Evolutionary conservation across 2,329 filamentous ascomycete genomes (phyloP).

Genomic region (Zymoseptoria ardabiliae): DNA sequence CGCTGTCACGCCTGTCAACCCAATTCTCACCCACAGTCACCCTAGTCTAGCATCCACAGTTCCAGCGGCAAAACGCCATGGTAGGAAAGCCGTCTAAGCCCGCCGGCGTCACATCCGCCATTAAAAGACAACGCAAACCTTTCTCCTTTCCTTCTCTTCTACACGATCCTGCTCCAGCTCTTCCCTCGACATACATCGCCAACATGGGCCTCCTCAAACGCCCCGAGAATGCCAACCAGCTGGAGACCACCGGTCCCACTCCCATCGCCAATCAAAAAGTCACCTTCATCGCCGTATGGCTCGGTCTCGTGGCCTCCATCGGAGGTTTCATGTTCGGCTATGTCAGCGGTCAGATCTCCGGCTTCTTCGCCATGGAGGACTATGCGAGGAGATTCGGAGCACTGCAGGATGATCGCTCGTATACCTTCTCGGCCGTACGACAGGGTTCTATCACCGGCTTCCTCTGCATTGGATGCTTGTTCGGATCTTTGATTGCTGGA

Average conservation of each 20-base stretch:
- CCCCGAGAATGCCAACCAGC: conserved; percentile 25
- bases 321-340: conserved; percentile 55
- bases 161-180: neutral
- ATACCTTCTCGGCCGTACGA: conserved; percentile 26
- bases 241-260: conserved; percentile 20
- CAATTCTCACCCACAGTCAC: neutral
- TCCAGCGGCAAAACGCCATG: neutral
- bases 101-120: neutral
- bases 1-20: neutral
- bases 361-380: conserved; percentile 40
- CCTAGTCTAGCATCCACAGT: neutral
- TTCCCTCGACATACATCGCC: neutral
- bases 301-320: conserved; percentile 49
- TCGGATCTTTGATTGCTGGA: conserved; percentile 36
- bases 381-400: conserved; percentile 52
- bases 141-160: neutral
- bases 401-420: conserved; percentile 33
- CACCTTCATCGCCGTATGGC: conserved; percentile 41
- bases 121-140: neutral
- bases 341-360: conserved; percentile 46
- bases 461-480: conserved; percentile 39
- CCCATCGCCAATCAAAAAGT: conserved; percentile 21
- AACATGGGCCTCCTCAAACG: conserved; percentile 30
- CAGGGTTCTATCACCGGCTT: conserved; percentile 37
- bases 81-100: neutral